Evolutionary conservation across 176 grass and related monocot species (phyloP), one percentile per base, ranked within the genome.

Genomic region (Coix lacrymajobi): DNA sequence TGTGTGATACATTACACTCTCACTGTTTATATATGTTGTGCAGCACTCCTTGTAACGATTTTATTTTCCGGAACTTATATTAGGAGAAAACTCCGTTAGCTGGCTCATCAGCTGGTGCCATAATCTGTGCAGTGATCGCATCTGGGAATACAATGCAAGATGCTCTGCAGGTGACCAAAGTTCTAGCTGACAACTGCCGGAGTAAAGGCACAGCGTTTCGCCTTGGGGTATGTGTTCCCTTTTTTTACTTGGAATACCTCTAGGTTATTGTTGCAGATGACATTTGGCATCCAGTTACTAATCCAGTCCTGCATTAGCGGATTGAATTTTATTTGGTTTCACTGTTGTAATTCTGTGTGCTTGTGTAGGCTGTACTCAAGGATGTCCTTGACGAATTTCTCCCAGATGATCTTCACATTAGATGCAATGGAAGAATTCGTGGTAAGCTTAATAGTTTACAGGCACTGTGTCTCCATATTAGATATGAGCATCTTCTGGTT

Each of bases 51-150:
- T 71, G 77, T 72, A 57, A 62, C 15, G 16, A 3, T 37, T 85
- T 76, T 38, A 15, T 62, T 81, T 70, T 64, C 29, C 6, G 10
- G 34, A 30, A 81, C 19, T 7, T 81, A 31, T 60, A 77, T 77
- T 81, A 98, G 96, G 96, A 98, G 86, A 95, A 54, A 68, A 98
- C 96, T 25, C 92, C 92, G 74, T 89, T 98, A 86, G 92, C 96
- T 86, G 96, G 92, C 65, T 94, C 95, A 69, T 98, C 95, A 86
- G 95, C 95, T 90, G 95, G 95, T 81, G 95, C 95, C 6, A 92
- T 98, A 91, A 86, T 98, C 37, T 98, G 92, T 94, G 95, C 88
- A n/a, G 92, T 98, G 39, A 89, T 98, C 88, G 95, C 95, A 75
- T 98, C 88, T 9, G 92, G 90, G 45, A 88, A 95, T 16, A 89